Evolutionary conservation across 306 rosid species (phyloP), one percentile per base, ranked within the genome.

Genomic region (Cicer pinnatifidum): DNA sequence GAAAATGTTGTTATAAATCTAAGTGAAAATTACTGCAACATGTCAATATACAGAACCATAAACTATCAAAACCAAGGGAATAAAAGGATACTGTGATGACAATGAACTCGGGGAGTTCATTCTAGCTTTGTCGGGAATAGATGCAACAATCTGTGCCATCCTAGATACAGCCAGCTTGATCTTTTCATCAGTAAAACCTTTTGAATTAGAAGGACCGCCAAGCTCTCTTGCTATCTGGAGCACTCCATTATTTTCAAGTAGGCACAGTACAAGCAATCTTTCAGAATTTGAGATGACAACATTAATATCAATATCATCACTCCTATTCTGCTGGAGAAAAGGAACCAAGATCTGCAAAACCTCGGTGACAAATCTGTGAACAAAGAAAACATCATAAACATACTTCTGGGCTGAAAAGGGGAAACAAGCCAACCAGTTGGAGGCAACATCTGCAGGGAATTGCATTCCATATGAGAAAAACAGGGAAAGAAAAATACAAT

Each of bases 111-210:
- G 77, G 74, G 88, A 86, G 80, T 84, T 86, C 76, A 83, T 75
- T 85, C 89, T 89, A 75, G 90, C 96, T 87, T 89, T 94, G 84
- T 94, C 97, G 53, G 98, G 97, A 85, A 94, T 76, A 65, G 98
- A 94, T 72, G 89, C 87, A 81, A 94, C 86, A 73, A 88, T 75
- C 81, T 91, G 92, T 45, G 96, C 94, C 63, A 86, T 80, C 83
- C 87, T 85, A 74, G 94, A 83, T 68, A 86, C 81, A 56, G 67
- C 54, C 64, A 87, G 62, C 72, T 80, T 84, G 48, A 80, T 73
- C 72, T 5, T 45, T 45, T 77, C 89, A 62, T 74, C 20, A 8
- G 48, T 47, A 72, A 65, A 77, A 65, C 80, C 71, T 66, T 78
- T 78, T 17, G 53, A 69, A 62, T 72, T 75, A 62, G 44, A 71